phyloP scores from a whole-genome alignment of 2,329 filamentous ascomycete species.

The Aspergillus piperis region DNA sequence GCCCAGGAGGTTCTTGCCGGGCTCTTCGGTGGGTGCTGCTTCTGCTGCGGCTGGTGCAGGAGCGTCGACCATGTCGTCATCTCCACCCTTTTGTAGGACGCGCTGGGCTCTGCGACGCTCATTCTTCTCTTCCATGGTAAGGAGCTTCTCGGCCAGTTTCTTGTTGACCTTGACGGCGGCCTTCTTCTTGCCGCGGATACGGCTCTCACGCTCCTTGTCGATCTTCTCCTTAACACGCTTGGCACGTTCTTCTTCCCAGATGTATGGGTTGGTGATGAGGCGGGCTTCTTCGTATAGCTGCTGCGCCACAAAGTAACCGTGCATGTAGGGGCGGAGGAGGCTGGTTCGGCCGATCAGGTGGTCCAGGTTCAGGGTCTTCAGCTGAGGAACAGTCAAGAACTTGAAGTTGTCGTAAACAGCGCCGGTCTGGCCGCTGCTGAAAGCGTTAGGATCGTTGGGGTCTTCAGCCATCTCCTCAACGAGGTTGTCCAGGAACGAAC shows the following conservation, averaged over 20 bases:
- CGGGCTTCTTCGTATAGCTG: conserved; percentile 93
- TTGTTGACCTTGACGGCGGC: conserved; percentile 85
- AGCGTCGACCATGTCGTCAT: conserved; percentile 46
- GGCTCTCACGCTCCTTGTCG: conserved; percentile 91
- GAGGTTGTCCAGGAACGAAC: conserved; percentile 92
- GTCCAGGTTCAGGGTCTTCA: conserved; percentile 80
- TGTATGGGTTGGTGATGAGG: conserved; percentile 88
- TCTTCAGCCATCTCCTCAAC: conserved; percentile 98
- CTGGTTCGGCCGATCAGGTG: conserved; percentile 90
- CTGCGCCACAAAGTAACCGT: conserved; percentile 96
- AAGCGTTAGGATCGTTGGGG: conserved; percentile 62
- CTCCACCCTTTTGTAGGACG: conserved; percentile 58
- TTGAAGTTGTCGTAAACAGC: conserved; percentile 99
- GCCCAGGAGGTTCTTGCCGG: conserved; percentile 67
- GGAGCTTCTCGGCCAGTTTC: conserved; percentile 62
- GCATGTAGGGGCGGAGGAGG: conserved; percentile 93
- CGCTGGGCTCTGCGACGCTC: conserved; percentile 48
- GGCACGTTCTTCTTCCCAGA: conserved; percentile 87
- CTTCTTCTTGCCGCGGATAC: conserved; percentile 93
- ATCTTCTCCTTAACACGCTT: conserved; percentile 95
- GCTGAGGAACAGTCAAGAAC: conserved; percentile 85
- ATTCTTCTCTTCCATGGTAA: conserved; percentile 61
- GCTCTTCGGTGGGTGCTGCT: conserved; percentile 22
- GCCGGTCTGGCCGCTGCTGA: conserved; percentile 51
- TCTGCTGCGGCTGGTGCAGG: conserved; percentile 16